Conservation (phyloP, 345 rosid species). For the Cardamine occulta region DNA sequence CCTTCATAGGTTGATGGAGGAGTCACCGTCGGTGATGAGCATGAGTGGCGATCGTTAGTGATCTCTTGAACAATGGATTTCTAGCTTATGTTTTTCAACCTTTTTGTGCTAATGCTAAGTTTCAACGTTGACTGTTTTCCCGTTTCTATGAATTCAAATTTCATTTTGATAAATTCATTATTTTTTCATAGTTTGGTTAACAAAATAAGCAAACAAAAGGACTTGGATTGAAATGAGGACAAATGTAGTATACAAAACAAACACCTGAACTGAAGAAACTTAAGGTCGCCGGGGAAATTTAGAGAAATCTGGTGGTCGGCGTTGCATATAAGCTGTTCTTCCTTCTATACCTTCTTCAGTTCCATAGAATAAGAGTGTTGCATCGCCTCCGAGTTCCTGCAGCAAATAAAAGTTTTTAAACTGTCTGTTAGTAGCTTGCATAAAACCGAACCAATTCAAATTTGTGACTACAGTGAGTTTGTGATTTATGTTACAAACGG, state of each 20-base stretch:
- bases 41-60: no score
- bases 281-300: constrained; percentile 76
- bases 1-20: no score
- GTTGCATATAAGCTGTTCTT: constrained; percentile 72
- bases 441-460: neutral
- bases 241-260: neutral
- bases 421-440: no score
- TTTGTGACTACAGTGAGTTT: neutral
- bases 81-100: no score
- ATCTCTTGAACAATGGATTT: no score
- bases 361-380: constrained; percentile 86
- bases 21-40: no score
- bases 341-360: constrained; percentile 89
- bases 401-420: neutral
- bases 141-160: no score
- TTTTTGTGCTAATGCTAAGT: no score
- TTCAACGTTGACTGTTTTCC: no score
- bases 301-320: constrained; percentile 77
- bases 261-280: constrained; percentile 29
- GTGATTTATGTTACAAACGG: neutral
- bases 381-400: constrained; percentile 85
- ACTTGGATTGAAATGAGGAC: neutral
- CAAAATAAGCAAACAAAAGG: neutral
- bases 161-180: neutral
- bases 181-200: neutral